Conservation (phyloP, 306 rosid genomes). For the barrel medic (Medicago truncatula) region DNA sequence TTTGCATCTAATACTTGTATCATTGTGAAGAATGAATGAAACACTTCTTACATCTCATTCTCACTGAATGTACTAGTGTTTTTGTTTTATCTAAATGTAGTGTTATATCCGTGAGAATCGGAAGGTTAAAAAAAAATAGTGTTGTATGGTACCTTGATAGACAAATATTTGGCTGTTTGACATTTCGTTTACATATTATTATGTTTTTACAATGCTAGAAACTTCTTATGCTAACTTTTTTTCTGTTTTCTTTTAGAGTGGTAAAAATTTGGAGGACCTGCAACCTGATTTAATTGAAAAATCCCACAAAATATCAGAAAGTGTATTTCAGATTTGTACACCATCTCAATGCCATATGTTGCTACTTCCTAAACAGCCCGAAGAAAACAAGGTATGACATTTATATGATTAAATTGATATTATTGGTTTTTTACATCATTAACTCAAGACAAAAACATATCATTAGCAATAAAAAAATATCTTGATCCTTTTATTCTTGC, state of each 20-base stretch:
- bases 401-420: not conserved
- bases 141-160: not conserved
- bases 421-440: not conserved
- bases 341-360: slow-evolving; percentile 25
- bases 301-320: not conserved
- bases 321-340: not conserved
- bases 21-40: too few relatives aligned
- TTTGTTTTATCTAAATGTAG: too few relatives aligned
- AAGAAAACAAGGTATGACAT: slow-evolving; percentile 23
- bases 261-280: not conserved
- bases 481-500: not conserved
- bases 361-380: not conserved
- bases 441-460: not conserved
- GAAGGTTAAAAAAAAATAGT: too few relatives aligned
- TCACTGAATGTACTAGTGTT: too few relatives aligned
- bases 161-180: not conserved
- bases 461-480: not conserved
- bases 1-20: too few relatives aligned
- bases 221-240: not conserved
- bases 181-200: too few relatives aligned
- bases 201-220: too few relatives aligned
- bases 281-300: not conserved
- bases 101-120: too few relatives aligned
- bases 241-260: not conserved
- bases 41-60: too few relatives aligned